Conservation (phyloP, 1,139 yeast species). For the Yamadazyma pseudoaaseri region DNA sequence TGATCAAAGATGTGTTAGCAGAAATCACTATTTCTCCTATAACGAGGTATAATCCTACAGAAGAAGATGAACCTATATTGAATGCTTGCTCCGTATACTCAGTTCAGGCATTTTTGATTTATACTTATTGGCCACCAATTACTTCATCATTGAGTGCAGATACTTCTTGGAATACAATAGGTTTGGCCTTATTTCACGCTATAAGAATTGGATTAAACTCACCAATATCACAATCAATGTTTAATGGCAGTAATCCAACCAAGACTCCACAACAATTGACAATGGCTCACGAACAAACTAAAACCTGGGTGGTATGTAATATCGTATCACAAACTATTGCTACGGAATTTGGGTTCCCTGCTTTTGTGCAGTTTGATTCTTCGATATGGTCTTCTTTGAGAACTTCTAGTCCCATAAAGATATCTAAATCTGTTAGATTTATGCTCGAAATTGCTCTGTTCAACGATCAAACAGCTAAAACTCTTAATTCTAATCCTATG, state of each 20-base stretch:
- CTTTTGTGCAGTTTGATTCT: slow-evolving; percentile 82
- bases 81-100: slow-evolving; percentile 93
- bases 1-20: slow-evolving; percentile 73
- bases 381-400: slow-evolving; percentile 57
- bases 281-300: slow-evolving; percentile 70
- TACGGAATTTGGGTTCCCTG: slow-evolving; percentile 91
- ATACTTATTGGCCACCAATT: slow-evolving; percentile 94
- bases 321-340: slow-evolving; percentile 87
- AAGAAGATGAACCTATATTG: slow-evolving; percentile 72
- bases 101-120: slow-evolving; percentile 86
- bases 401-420: slow-evolving; percentile 35
- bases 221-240: slow-evolving; percentile 27
- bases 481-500: slow-evolving; percentile 69
- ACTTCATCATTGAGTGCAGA: slow-evolving; percentile 94
- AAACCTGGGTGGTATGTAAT: slow-evolving; percentile 94
- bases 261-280: slow-evolving; percentile 28
- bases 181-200: slow-evolving; percentile 89
- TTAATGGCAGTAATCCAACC: slow-evolving; percentile 5
- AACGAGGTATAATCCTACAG: slow-evolving; percentile 74
- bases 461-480: slow-evolving; percentile 80
- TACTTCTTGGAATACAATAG: slow-evolving; percentile 92
- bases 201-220: slow-evolving; percentile 84
- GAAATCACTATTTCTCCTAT: slow-evolving; percentile 90
- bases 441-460: slow-evolving; percentile 82
- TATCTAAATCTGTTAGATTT: slow-evolving; percentile 64